These are phyloP conservation scores for Lolium rigidum DNA, from an alignment of 176 grass and related monocot species.

Conservation along the genomic window DNA sequence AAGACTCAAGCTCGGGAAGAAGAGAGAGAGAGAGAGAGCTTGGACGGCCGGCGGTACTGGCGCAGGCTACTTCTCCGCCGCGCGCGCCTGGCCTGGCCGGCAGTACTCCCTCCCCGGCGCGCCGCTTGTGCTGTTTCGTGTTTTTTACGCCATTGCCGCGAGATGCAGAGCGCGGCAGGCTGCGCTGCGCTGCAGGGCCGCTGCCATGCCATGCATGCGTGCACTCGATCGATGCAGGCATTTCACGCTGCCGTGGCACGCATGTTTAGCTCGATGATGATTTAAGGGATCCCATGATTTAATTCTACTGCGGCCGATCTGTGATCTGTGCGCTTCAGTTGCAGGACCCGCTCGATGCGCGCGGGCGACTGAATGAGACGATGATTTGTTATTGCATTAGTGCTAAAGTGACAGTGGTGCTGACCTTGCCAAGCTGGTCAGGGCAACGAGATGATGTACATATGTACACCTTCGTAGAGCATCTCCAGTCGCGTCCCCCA, in stretches of 20 bases:
- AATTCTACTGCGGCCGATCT: no score
- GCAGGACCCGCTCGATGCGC: no score
- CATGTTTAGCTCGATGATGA: neutral
- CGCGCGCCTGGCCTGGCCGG: neutral
- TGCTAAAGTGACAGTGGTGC: no score
- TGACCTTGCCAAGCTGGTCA: no score
- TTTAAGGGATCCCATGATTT: no score
- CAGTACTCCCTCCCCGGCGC: neutral
- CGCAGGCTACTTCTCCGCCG: neutral
- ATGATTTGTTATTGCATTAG: no score
- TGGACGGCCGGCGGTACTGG: neutral
- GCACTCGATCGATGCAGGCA: neutral
- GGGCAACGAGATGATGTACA: no score
- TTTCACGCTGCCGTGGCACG: neutral
- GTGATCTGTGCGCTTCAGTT: no score
- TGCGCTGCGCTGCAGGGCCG: neutral
- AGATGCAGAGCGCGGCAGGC: neutral
- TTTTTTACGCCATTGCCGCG: neutral
- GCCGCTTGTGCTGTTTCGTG: neutral
- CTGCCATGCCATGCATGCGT: slow-evolving; percentile 19
- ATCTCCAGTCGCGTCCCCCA: no score
- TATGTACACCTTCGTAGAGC: no score
- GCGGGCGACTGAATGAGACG: no score
- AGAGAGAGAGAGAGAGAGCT: neutral
- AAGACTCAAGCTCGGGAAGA: neutral